Percentiles rank a stretch among this genome's conserved stretches.
phyloP scores from a whole-genome alignment of 2,329 filamentous ascomycete genomes.

The Aspergillus melleus region DNA sequence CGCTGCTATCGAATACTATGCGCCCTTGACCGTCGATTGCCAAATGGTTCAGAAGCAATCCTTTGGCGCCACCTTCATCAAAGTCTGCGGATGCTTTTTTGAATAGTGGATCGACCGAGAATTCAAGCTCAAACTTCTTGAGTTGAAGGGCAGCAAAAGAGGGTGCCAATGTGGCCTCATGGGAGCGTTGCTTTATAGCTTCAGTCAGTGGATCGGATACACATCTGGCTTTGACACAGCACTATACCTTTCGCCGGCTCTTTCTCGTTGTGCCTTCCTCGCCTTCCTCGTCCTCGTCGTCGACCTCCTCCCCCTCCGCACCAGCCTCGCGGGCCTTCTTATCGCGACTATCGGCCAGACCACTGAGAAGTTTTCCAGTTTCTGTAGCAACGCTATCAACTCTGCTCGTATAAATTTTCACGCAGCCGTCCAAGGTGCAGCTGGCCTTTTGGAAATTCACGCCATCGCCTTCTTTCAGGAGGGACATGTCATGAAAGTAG shows the following conservation, averaged over 20 bases:
- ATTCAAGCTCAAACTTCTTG: conserved; percentile 97
- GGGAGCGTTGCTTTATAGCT: conserved; percentile 62
- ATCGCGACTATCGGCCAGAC: conserved; percentile 74
- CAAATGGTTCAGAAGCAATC: conserved; percentile 90
- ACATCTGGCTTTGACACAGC: background rate
- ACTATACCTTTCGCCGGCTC: conserved; percentile 68
- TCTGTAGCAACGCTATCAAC: conserved; percentile 98
- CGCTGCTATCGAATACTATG: conserved; percentile 98
- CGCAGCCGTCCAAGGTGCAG: conserved; percentile 94
- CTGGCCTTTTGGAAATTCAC: conserved; percentile 99
- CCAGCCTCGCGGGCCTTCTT: conserved; percentile 67
- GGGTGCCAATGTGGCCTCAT: conserved; percentile 88
- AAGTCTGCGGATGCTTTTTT: conserved; percentile 99
- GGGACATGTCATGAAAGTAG: conserved; percentile 98
- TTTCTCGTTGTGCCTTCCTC: conserved; percentile 51
- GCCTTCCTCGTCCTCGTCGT: conserved; percentile 61
- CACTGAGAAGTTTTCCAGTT: conserved; percentile 91
- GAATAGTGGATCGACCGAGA: conserved; percentile 95
- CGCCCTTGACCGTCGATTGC: conserved; percentile 88
- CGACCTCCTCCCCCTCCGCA: conserved; percentile 59
- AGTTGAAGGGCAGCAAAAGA: conserved; percentile 86
- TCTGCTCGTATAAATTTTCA: conserved; percentile 98
- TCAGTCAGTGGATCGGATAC: conserved; percentile 23
- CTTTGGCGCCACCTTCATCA: conserved; percentile 95
- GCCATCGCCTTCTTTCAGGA: conserved; percentile 91